Evolutionary conservation across 2,329 filamentous ascomycete genomes (phyloP), one percentile per base, ranked within the genome.

Genomic region (Sarocladium brachiariae): DNA sequence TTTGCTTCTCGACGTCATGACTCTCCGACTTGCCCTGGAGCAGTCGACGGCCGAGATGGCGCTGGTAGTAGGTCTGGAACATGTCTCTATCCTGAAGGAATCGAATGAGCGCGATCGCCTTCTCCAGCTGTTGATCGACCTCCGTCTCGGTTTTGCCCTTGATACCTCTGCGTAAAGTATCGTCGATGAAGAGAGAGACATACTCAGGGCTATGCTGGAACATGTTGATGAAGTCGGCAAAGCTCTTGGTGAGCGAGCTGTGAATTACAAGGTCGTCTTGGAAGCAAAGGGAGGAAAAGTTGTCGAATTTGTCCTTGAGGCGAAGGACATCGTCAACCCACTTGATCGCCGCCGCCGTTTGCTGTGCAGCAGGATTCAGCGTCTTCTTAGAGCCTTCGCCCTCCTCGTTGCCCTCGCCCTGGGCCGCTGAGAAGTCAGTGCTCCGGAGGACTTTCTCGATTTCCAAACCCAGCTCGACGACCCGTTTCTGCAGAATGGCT

Each of bases 1-100:
- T 95, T 61, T 93, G 86, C 65, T 92, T 91, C 69, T 99, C 93
- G 1, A 90, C 89, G 61, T 96, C 92, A 56, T 89, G 85, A 63
- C 88, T 95, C 58, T 95, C 85, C 0, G 89, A 92, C 60, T 93
- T 95, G 63, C 86, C 88, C 70, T 93, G 88, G 16, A 99, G 74
- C 37, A 99, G 72, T 49, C 93, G 83, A 53, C 89, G 86, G 39
- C 89, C 92, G 21, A 99, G 77, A 68, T 99, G 93, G 65, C 95
- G 95, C 73, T 97, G 96, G 73, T 99, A 97, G 67, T 99, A 99
- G 4, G 87, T 83, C 70, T 99, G 92, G 61, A 99, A 96, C 58
- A 95, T 76, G 64, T 99, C 93, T 69, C 92, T 93, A 61, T 97
- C 92, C 51, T 84, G 81, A 33, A 99, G 80, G 59, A 95, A 96